phyloP scores from a whole-genome alignment of 441 rosid genomes.

The Eruca vesicaria region DNA sequence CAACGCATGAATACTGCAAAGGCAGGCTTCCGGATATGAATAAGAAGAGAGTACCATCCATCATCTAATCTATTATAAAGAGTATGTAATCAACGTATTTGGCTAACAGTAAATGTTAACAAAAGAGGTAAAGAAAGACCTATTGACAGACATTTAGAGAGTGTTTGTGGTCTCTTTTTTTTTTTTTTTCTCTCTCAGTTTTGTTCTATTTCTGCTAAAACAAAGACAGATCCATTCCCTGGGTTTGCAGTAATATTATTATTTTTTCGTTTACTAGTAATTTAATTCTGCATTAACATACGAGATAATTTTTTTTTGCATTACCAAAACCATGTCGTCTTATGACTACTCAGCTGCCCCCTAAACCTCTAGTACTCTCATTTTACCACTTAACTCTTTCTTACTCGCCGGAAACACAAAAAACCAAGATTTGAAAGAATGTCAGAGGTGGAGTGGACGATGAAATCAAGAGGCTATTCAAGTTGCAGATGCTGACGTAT shows the following conservation, averaged over 20 bases:
- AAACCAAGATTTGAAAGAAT: too few relatives aligned
- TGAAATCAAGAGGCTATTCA: too few relatives aligned
- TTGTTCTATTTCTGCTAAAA: constrained; percentile 22
- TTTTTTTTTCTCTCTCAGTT: constrained; percentile 23
- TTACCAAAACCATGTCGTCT: too few relatives aligned
- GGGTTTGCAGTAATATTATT: constrained; percentile 6
- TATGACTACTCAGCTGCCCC: too few relatives aligned
- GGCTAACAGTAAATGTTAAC: constrained; percentile 25
- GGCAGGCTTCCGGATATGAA: constrained; percentile 75
- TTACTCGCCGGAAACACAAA: constrained; percentile 18
- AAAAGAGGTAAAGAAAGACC: constrained; percentile 16
- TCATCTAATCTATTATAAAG: constrained; percentile 7
- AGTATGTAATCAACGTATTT: constrained; percentile 22
- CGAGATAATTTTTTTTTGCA: too few relatives aligned
- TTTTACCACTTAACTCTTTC: not conserved
- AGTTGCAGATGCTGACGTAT: too few relatives aligned
- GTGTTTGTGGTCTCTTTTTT: constrained; percentile 18
- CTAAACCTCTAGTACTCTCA: constrained; percentile 17
- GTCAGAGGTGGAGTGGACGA: too few relatives aligned
- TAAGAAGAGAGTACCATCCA: not conserved
- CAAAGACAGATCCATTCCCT: not conserved
- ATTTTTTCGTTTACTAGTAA: not conserved
- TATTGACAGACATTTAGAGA: not conserved
- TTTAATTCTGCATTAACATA: not conserved
- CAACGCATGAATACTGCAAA: constrained; percentile 44